Evolutionary conservation across 306 rosid species (phyloP), one percentile per base, ranked within the genome.

Genomic region (Vigna mungo): DNA sequence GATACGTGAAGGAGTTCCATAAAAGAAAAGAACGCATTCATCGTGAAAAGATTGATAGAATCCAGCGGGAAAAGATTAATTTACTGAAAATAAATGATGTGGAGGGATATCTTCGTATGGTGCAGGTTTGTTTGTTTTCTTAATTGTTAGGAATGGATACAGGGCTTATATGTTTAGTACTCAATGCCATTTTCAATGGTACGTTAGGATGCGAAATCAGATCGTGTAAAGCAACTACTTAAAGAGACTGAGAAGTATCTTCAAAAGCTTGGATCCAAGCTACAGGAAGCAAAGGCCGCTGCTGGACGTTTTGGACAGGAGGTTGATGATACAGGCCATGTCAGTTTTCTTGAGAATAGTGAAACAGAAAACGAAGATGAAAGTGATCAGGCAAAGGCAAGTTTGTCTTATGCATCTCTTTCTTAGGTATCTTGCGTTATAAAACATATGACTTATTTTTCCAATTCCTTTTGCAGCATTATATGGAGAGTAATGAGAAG

Each of bases 41-140:
- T 86, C 99, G 99, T 41, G 99, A 96, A 82, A 96, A 91, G 87
- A 91, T 93, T 83, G 99, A 96, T 82, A 81, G 99, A 87, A 92
- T 96, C 80, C 99, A 96, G 86, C 97, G 99, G 71, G 99, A 96
- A 72, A 96, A 96, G 86, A 96, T 96, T 82, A 96, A 96, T 91
- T 85, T 96, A 76, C 89, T 96, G 78, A 96, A 96, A 87, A 93
- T 96, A 86, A 96, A 96, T 47, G 99, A 96, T 10, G 99, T 96
- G 86, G 99, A 96, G 85, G 99, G 99, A 23, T 96, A 96, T 83
- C 85, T 96, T 68, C 94, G 99, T 69, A 96, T 96, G 99, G 99
- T 96, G 83, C 98, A 96, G 96, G 99, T 96, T 37, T 61, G 56
- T 68, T 84, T 84, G 63, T 77, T 59, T 77, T 64, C 80, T 32